phyloP scores from a whole-genome alignment of 805 yeast species.

The Metschnikowia baotianmanensis region DNA sequence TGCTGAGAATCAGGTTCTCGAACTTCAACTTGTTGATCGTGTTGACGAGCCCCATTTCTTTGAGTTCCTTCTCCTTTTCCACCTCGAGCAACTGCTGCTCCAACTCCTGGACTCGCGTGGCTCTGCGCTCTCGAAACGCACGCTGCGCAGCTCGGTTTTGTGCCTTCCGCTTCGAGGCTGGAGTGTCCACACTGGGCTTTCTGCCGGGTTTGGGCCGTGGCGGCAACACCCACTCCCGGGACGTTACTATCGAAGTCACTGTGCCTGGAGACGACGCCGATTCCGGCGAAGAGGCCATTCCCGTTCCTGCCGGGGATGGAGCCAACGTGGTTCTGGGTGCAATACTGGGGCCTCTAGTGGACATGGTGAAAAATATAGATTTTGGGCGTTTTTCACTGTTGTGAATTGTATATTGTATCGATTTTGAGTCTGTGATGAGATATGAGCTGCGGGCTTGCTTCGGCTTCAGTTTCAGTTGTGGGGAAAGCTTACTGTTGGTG shows the following conservation, averaged over 20 bases:
- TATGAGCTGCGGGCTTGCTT: no score
- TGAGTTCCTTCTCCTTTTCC: slow-evolving; percentile 62
- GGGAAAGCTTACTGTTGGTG: no score
- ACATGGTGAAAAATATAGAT: no score
- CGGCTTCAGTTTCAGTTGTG: no score
- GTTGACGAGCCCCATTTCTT: slow-evolving; percentile 53
- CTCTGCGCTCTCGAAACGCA: slow-evolving; percentile 85
- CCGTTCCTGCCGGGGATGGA: slow-evolving; percentile 18
- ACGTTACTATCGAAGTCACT: slow-evolving; percentile 51
- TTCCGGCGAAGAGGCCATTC: slow-evolving; percentile 18
- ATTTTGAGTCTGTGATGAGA: no score
- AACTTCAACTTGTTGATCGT: slow-evolving; percentile 48
- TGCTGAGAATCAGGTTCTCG: slow-evolving; percentile 44
- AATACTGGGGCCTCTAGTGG: slow-evolving; percentile 18
- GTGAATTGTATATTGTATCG: no score
- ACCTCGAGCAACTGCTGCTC: slow-evolving; percentile 66
- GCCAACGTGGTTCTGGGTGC: slow-evolving; percentile 20
- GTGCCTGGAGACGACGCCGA: slow-evolving; percentile 15
- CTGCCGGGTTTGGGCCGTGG: slow-evolving; percentile 62
- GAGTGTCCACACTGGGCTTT: slow-evolving; percentile 70
- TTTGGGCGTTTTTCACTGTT: no score
- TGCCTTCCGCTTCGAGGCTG: slow-evolving; percentile 82
- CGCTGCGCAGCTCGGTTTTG: slow-evolving; percentile 94
- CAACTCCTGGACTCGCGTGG: slow-evolving; percentile 74
- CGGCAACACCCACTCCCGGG: slow-evolving; percentile 59